A percentile compares a stretch with the other conserved stretches of the same genome.
Evolutionary conservation across 495 filamentous ascomycete species (phyloP).

Genomic region (Neurospora discreta): DNA sequence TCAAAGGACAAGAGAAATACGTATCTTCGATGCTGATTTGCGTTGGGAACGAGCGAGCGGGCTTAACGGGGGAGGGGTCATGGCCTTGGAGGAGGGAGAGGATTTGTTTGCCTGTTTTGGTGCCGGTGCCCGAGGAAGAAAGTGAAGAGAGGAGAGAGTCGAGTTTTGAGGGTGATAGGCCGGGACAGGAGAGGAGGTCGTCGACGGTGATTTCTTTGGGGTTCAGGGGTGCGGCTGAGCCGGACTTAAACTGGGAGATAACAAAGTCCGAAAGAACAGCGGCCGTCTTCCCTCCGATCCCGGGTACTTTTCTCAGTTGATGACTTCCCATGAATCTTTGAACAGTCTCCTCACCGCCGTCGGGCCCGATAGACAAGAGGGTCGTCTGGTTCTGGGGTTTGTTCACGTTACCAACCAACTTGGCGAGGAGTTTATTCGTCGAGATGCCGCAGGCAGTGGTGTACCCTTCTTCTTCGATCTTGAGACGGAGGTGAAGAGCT

Average conservation of each 20-base stretch:
- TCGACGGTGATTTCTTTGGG: conserved; percentile 43
- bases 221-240: conserved; percentile 27
- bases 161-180: conserved; percentile 32
- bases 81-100: conserved; percentile 45
- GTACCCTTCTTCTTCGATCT: conserved; percentile 70
- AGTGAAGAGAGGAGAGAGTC: conserved; percentile 54
- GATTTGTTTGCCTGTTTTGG: conserved; percentile 26
- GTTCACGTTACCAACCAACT: conserved; percentile 71
- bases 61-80: conserved; percentile 55
- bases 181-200: conserved; percentile 33
- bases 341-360: conserved; percentile 43
- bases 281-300: conserved; percentile 72
- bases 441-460: conserved; percentile 81
- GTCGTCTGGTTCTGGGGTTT: conserved; percentile 83
- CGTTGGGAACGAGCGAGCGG: conserved; percentile 60
- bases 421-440: conserved; percentile 73
- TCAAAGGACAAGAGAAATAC: conserved; percentile 46
- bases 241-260: conserved; percentile 25
- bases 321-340: conserved; percentile 61
- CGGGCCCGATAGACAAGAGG: conserved; percentile 43
- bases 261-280: conserved; percentile 56
- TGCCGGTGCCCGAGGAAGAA: no score
- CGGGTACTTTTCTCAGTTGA: conserved; percentile 72
- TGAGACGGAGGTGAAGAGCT: conserved; percentile 54
- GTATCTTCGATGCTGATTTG: conserved; percentile 95